These are phyloP conservation scores for Monosporascus sp. DNA, from an alignment of 2,329 filamentous ascomycete genomes.

Conservation along the genomic window DNA sequence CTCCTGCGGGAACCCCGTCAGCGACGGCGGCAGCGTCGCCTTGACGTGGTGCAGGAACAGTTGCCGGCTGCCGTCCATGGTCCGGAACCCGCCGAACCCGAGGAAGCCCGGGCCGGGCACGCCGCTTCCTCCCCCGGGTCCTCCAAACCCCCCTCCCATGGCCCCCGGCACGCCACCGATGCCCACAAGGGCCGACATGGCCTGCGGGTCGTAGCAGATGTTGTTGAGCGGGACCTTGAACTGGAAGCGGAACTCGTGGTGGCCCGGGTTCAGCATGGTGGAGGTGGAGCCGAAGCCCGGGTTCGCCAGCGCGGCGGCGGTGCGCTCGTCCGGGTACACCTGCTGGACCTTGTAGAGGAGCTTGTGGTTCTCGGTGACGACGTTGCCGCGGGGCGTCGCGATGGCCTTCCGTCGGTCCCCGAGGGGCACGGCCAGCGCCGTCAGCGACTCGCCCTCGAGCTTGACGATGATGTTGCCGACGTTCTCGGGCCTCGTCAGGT, in stretches of 20 bases:
- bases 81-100: slow-evolving; percentile 47
- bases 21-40: slow-evolving; percentile 79
- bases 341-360: slow-evolving; percentile 69
- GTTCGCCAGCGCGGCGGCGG: slow-evolving; percentile 29
- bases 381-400: slow-evolving; percentile 29
- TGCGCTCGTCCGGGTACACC: slow-evolving; percentile 61
- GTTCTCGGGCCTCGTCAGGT: slow-evolving; percentile 60
- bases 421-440: slow-evolving; percentile 51
- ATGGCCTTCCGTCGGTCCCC: slow-evolving; percentile 36
- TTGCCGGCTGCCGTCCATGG: slow-evolving; percentile 60
- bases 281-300: slow-evolving; percentile 32
- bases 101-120: slow-evolving; percentile 34
- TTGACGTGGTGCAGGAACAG: slow-evolving; percentile 68
- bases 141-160: slow-evolving; percentile 10
- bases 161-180: slow-evolving; percentile 43
- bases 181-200: slow-evolving; percentile 49
- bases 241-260: slow-evolving; percentile 70
- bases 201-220: slow-evolving; percentile 52
- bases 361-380: slow-evolving; percentile 59
- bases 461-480: slow-evolving; percentile 74
- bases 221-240: slow-evolving; percentile 80
- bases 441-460: slow-evolving; percentile 73
- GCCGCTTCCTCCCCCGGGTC: neutral
- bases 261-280: slow-evolving; percentile 60
- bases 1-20: slow-evolving; percentile 79